Base-by-base conservation (phyloP, 306 rosid genomes). In the Malus sylvestris region DNA sequence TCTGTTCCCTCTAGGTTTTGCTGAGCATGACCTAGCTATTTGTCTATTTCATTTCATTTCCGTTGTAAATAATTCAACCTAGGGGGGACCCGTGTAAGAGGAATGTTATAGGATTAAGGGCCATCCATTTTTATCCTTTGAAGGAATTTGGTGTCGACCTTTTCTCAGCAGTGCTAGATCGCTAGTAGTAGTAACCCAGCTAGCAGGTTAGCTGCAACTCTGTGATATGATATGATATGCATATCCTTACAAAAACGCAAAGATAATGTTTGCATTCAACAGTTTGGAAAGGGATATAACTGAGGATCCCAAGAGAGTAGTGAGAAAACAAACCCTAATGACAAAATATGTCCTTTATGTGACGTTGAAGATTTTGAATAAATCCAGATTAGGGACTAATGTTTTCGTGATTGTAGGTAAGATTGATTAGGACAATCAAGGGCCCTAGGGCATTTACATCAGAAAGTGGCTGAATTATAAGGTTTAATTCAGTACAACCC, bases 241-340 rank as follows among this genome's bases (percentile, higher is more conserved):
- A 49, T 15, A 49, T 49, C 55, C 51, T 45, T 32, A 2, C 18
- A 32, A 42, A 40, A 68, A 42, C 22, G 49, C 68, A 59, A 59
- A 60, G 25, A 15, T 33, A 68, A 65, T 38, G 44, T 66, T 45
- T 67, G 58, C 32, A 16, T 51, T 64, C 35, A 57, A 33, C 55
- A 19, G 66, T 30, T 63, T 72, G 64, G 64, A 71, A 71, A 62
- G 67, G 52, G 16, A 33, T 5, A 6, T 42, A 10, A 19, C 1
- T 66, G 75, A 72, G 85, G 81, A 82, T 78, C 85, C 85, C 85
- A 46, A 82, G 85, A 78, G 82, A 78, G 46, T 62, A 60, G 73
- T 62, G 2, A 51, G 74, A 18, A 32, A 32, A 66, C 77, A 75
- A 70, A 67, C 71, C 81, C 61, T 71, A 81, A 71, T 71, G 77